Evolutionary conservation across 495 filamentous ascomycete genomes (phyloP), one percentile per base, ranked within the genome.

Genomic region (Penicillium taxi): DNA sequence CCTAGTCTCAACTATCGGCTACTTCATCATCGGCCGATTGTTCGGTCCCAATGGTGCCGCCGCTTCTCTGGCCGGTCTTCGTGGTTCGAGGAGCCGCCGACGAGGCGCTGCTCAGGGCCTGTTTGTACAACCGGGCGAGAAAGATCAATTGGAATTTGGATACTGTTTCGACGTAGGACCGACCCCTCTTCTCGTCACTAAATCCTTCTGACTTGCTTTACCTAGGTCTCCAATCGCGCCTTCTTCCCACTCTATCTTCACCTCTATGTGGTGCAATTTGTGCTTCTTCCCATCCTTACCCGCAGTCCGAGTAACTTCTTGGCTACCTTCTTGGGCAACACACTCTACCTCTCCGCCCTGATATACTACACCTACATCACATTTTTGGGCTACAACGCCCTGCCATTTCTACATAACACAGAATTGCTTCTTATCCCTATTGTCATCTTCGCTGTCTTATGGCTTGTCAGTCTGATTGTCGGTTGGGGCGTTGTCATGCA

Each of bases 191-290:
- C 11, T 1, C 15, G n/a, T 22, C 1, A 4, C 22, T 28, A 28
- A 22, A 12, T 23, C 12, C 19, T 15, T 26, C 27, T 35, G 6
- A 43, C 31, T 0, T 18, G 13, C 4, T 5, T 14, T 30, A n/a
- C 12, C 22, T 36, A 80, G 78, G 79, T 83, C 22, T 74, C 80
- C 4, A 84, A 82, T 37, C 70, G 81, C 22, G 80, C 81, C 2
- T 86, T 83, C 59, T 81, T 86, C 50, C 82, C 81, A 2, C 66
- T 86, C 24, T 85, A 81, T 68, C 67, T 81, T 31, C 79, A 81
- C 45, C 66, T 86, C 20, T 85, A 85, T 39, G 77, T 84, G 25
- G 56, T 84, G 15, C 81, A 86, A 44, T 86, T 85, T 55, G 50
- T 86, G 5, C 71, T 84, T 22, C 73, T 84, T 49, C 82, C 81